Evolutionary conservation across 306 rosid species (phyloP).

Genomic region (Malus asiatica): DNA sequence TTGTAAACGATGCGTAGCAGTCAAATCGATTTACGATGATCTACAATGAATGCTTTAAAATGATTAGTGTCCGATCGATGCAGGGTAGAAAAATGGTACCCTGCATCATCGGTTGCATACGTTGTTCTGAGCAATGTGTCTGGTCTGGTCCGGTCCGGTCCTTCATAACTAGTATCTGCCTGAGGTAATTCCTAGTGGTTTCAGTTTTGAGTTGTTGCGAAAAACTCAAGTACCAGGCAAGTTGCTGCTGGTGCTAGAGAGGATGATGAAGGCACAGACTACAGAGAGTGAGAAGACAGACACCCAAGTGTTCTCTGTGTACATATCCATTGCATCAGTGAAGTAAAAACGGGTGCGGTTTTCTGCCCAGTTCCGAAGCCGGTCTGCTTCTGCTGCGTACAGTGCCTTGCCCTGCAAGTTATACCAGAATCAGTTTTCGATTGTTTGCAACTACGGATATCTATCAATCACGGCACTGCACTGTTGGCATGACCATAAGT

Average conservation of each 20-base stretch:
- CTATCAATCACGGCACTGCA: too few relatives aligned
- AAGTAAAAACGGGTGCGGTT: slow-evolving; percentile 73
- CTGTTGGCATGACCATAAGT: too few relatives aligned
- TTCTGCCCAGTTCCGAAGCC: slow-evolving; percentile 94
- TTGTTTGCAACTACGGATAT: neutral
- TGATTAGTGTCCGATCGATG: slow-evolving; percentile 4
- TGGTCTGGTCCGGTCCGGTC: neutral
- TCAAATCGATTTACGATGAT: slow-evolving; percentile 7
- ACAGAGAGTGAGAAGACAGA: slow-evolving; percentile 91
- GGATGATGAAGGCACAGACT: slow-evolving; percentile 89
- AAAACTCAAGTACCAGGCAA: slow-evolving; percentile 53
- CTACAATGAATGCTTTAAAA: slow-evolving; percentile 6
- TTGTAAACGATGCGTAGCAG: neutral
- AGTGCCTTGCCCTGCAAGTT: slow-evolving; percentile 73
- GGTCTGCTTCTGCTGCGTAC: slow-evolving; percentile 85
- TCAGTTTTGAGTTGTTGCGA: neutral
- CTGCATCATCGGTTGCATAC: slow-evolving; percentile 11
- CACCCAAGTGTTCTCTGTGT: slow-evolving; percentile 84
- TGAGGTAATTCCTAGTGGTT: neutral
- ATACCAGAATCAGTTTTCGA: slow-evolving; percentile 1
- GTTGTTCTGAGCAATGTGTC: slow-evolving; percentile 20
- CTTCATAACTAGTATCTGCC: neutral
- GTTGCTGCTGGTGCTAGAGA: slow-evolving; percentile 67
- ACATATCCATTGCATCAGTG: slow-evolving; percentile 94
- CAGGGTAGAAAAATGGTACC: slow-evolving; percentile 30